Conservation (phyloP, 164 flowering plant species). For the Berberis vulgaris region DNA sequence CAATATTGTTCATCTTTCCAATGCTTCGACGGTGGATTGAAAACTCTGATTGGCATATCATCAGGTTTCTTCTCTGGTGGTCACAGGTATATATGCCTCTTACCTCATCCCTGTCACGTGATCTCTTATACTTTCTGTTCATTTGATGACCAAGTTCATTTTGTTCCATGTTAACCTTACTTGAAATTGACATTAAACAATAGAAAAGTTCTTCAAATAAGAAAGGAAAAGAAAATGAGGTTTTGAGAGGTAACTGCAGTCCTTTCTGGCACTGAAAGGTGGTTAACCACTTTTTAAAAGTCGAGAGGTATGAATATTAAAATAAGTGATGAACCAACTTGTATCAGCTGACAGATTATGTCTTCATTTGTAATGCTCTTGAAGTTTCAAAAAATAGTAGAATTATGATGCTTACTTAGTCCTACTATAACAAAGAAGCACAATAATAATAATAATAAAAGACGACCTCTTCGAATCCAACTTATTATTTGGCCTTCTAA, state of each 20-base stretch:
- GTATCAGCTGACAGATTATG: no score
- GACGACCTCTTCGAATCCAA: no score
- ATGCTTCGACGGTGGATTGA: slow-evolving; percentile 97
- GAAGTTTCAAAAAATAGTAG: no score
- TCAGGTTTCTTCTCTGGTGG: slow-evolving; percentile 95
- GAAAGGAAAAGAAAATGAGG: neutral
- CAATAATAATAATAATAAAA: no score
- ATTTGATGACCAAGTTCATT: neutral
- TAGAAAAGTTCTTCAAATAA: neutral
- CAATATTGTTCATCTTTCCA: slow-evolving; percentile 75
- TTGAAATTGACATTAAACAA: neutral
- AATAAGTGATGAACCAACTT: no score
- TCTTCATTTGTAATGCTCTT: no score
- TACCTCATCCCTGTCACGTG: neutral
- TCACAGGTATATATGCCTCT: slow-evolving; percentile 66
- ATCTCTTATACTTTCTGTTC: neutral
- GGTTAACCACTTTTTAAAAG: no score
- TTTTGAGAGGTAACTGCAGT: neutral
- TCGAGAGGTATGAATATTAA: no score
- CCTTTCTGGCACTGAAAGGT: neutral
- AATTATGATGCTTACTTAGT: no score
- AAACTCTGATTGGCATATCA: slow-evolving; percentile 86
- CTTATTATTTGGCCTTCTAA: no score
- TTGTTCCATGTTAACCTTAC: neutral
- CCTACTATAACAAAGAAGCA: no score